Evolutionary conservation across 2,329 filamentous ascomycete genomes (phyloP).

Genomic region (Lachnellula arida): DNA sequence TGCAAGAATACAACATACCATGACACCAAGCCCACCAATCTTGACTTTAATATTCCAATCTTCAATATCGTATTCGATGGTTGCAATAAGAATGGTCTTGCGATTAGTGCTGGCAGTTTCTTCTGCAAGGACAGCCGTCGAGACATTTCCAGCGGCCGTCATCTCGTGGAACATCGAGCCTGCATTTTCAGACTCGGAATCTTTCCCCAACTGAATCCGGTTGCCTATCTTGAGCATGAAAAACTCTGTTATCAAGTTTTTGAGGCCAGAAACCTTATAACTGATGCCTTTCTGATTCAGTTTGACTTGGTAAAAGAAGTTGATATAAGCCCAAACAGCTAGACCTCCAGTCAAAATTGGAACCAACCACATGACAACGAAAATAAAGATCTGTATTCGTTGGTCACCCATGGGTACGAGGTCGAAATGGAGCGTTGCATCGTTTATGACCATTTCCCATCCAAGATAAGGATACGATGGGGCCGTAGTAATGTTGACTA

Average conservation of each 20-base stretch:
- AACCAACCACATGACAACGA: slow-evolving; percentile 44
- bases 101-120: not conserved
- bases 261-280: not conserved
- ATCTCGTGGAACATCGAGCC: not conserved
- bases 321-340: slow-evolving; percentile 51
- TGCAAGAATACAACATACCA: slow-evolving; percentile 40
- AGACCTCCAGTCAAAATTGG: slow-evolving; percentile 46
- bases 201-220: not conserved
- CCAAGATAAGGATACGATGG: slow-evolving; percentile 39
- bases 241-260: too few species aligned
- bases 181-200: not conserved
- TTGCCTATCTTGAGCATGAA: not conserved
- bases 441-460: slow-evolving; percentile 34
- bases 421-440: slow-evolving; percentile 48
- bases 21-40: slow-evolving; percentile 65
- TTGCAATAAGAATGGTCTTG: slow-evolving; percentile 60
- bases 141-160: too few species aligned
- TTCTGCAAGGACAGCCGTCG: not conserved
- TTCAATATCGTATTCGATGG: slow-evolving; percentile 69
- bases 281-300: slow-evolving; percentile 53
- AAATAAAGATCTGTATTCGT: slow-evolving; percentile 48
- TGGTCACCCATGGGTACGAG: slow-evolving; percentile 49
- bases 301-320: slow-evolving; percentile 48
- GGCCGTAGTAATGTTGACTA: slow-evolving; percentile 51
- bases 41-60: slow-evolving; percentile 69